Percentiles rank a stretch among this genome's conserved stretches.
Conservation (phyloP, 805 yeast genomes). For the Pichia eremophila region DNA sequence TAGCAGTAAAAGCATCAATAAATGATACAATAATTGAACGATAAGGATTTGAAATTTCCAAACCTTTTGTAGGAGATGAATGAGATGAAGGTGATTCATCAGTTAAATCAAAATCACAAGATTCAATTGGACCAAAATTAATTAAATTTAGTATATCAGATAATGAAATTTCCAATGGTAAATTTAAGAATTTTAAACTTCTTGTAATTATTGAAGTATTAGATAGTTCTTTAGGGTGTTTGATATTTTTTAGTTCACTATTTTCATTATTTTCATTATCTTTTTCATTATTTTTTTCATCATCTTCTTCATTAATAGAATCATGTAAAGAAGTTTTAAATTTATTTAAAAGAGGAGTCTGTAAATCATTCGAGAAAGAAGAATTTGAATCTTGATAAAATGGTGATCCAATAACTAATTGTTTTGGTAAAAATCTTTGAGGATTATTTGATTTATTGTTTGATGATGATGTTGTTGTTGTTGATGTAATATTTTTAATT, state of each 20-base stretch:
- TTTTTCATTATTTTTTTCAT: not conserved
- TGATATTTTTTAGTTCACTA: not conserved
- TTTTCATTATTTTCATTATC: not conserved
- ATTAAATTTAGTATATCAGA: slow-evolving; percentile 31
- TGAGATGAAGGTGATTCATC: slow-evolving; percentile 6
- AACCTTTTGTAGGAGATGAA: too few species aligned
- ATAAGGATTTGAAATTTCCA: not conserved
- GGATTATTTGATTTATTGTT: slow-evolving; percentile 46
- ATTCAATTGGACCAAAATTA: slow-evolving; percentile 56
- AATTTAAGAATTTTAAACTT: slow-evolving; percentile 15
- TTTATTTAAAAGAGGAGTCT: not conserved
- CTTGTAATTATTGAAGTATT: slow-evolving; percentile 8
- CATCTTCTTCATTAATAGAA: not conserved
- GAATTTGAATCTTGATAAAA: slow-evolving; percentile 29
- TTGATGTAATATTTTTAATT: too few species aligned
- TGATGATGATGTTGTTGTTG: too few species aligned
- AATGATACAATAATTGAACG: slow-evolving; percentile 16
- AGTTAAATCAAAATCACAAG: slow-evolving; percentile 31
- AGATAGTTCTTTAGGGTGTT: too few species aligned
- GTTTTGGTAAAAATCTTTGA: slow-evolving; percentile 54
- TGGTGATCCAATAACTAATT: slow-evolving; percentile 52
- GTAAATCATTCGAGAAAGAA: not conserved
- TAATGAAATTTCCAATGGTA: slow-evolving; percentile 12
- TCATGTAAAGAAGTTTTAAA: not conserved
- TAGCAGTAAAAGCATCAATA: slow-evolving; percentile 15